Base-by-base conservation (phyloP, 2,329 filamentous ascomycete species). In the Neurospora sp. region DNA sequence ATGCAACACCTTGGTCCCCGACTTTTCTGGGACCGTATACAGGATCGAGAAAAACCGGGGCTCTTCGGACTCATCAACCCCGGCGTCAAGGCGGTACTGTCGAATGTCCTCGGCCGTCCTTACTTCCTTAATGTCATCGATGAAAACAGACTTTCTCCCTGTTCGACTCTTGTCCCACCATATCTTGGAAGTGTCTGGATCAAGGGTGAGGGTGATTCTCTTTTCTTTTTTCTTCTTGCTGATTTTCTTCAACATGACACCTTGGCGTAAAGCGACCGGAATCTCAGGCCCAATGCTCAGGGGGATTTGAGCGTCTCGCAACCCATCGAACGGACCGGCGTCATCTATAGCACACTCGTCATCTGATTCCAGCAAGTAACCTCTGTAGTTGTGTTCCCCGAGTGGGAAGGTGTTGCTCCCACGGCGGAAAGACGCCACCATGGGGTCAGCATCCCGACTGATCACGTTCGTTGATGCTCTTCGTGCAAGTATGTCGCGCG, bases 91-190 rank as follows among this genome's bases (percentile, higher is more conserved):
- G 58, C 93, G 91, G 78, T 97, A 97, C 78, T 97, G 95, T 70
- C 92, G 89, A 19, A 95, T 93, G 78, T 98, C 93, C 13, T 87
- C 87, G 19, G 93, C 93, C 40, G 90, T 89, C 72, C 94, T 90
- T 67, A 98, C 93, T 77, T 97, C 93, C 76, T 92, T 91, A 76
- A 99, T 95, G 78, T 98, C 93, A 76, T 99, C 96, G 73, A 99
- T 92, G 79, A 97, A 96, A 73, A 99, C 91, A 68, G 89, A 89
- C 79, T 97, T 98, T 36, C 52, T 62, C 33, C 89, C 87, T 0
- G 91, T 90, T 42, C 92, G 89, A 9, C 86, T 88, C 66, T 89
- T 87, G 79, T 97, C 92, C 95, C 95, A 98, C 36, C 87, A 91
- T 33, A 99, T 92, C 79, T 93, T 96, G 72, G 92, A 94, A 1